phyloP scores from a whole-genome alignment of 768 basidiomycete genomes.

The Erythrobasidium yunnanense region DNA sequence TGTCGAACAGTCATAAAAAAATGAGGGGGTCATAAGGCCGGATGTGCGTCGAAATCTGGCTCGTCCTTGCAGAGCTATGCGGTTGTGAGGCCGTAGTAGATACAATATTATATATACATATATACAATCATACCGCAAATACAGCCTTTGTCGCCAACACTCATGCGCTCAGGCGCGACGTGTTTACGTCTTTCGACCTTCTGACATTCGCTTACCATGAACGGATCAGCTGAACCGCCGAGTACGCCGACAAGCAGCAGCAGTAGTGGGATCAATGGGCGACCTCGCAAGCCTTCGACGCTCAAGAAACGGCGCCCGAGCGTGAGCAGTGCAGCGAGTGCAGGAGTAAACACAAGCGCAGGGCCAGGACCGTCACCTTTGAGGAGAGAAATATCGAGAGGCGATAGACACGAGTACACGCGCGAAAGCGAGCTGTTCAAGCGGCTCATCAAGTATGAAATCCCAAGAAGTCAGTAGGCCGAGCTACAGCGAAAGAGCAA shows the following conservation, averaged over 20 bases:
- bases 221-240: conserved; percentile 8
- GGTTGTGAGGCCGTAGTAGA: too few relatives aligned
- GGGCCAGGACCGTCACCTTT: conserved; percentile 13
- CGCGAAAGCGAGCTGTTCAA: not conserved
- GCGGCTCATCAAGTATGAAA: conserved; percentile 1
- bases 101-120: too few relatives aligned
- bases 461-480: not conserved
- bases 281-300: conserved; percentile 3
- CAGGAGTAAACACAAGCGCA: conserved; percentile 4
- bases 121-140: too few relatives aligned
- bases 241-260: conserved; percentile 16
- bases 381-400: not conserved
- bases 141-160: too few relatives aligned
- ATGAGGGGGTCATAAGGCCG: too few relatives aligned
- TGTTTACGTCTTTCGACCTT: not conserved
- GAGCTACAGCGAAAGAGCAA: not conserved
- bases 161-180: too few relatives aligned
- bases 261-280: not conserved
- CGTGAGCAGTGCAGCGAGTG: not conserved
- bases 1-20: too few relatives aligned
- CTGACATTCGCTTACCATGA: not conserved
- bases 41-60: too few relatives aligned
- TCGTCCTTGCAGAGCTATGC: too few relatives aligned
- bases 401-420: not conserved
- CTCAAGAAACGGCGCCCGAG: conserved; percentile 22